These are phyloP conservation scores for Pistacia atlantica DNA, from an alignment of 345 rosid genomes.

Conservation along the genomic window DNA sequence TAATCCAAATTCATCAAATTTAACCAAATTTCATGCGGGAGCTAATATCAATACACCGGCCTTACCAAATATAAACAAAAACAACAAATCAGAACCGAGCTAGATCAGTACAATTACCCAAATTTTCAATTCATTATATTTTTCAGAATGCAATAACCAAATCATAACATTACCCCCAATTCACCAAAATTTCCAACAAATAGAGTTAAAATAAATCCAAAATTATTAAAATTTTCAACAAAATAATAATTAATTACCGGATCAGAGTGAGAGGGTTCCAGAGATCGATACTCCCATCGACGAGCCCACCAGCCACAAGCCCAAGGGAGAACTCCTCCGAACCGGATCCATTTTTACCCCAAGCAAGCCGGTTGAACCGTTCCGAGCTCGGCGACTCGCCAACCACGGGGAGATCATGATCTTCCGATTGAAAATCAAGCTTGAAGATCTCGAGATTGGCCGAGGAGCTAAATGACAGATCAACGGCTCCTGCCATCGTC, in stretches of 20 bases:
- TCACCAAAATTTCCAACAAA: background rate
- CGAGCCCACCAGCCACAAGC: slow-evolving; percentile 93
- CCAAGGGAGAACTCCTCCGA: slow-evolving; percentile 81
- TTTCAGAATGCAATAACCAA: background rate
- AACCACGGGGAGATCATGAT: slow-evolving; percentile 70
- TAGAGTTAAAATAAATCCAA: background rate
- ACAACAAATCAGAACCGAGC: background rate
- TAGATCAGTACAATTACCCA: background rate
- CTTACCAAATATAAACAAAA: background rate
- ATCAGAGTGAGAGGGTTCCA: slow-evolving; percentile 86
- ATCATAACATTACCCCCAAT: background rate
- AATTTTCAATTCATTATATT: background rate
- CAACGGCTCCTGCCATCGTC: slow-evolving; percentile 99
- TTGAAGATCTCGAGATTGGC: slow-evolving; percentile 95
- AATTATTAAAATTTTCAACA: background rate
- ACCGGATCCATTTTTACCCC: slow-evolving; percentile 89
- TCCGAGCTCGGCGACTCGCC: slow-evolving; percentile 91
- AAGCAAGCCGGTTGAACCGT: slow-evolving; percentile 90
- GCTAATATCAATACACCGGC: background rate
- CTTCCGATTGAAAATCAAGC: slow-evolving; percentile 94
- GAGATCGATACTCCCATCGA: slow-evolving; percentile 82
- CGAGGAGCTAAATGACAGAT: slow-evolving; percentile 90
- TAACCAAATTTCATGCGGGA: background rate
- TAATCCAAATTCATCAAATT: background rate
- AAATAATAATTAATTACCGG: slow-evolving; percentile 44